A percentile compares a stretch with the other conserved stretches of the same genome.
Evolutionary conservation across 306 rosid genomes (phyloP).

Genomic region (Cucurbita moschata): DNA sequence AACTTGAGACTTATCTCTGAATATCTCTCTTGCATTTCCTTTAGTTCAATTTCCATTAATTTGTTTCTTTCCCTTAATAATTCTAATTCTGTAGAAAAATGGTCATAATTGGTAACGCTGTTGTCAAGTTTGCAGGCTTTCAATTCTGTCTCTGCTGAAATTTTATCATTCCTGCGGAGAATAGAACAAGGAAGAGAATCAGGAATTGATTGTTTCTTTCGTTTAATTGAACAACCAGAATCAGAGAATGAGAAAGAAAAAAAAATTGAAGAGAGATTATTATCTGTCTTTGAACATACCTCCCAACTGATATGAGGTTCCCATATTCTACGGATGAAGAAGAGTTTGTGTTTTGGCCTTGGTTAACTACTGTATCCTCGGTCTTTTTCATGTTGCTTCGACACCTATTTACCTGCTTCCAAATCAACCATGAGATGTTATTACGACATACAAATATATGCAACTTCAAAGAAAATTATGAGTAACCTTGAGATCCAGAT

Average conservation of each 20-base stretch:
- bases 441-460: neutral
- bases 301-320: slow-evolving; percentile 20
- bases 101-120: slow-evolving; percentile 9
- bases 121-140: slow-evolving; percentile 5
- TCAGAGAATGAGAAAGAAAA: neutral
- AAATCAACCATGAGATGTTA: neutral
- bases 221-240: neutral
- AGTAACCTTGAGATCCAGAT: neutral
- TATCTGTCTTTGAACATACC: slow-evolving; percentile 18
- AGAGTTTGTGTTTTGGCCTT: neutral
- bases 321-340: slow-evolving; percentile 16
- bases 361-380: neutral
- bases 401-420: slow-evolving; percentile 24
- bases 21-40: slow-evolving; percentile 98
- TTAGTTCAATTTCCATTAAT: slow-evolving; percentile 76
- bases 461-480: neutral
- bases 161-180: slow-evolving; percentile 18
- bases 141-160: slow-evolving; percentile 16
- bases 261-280: neutral
- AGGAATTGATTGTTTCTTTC: neutral
- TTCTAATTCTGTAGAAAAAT: slow-evolving; percentile 26
- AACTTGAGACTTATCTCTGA: slow-evolving; percentile 94
- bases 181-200: slow-evolving; percentile 4
- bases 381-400: slow-evolving; percentile 4
- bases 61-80: slow-evolving; percentile 50